Evolutionary conservation across 352 stramenopile species (phyloP), one percentile per base, ranked within the genome.

Genomic region (Globisporangium nagaii): DNA sequence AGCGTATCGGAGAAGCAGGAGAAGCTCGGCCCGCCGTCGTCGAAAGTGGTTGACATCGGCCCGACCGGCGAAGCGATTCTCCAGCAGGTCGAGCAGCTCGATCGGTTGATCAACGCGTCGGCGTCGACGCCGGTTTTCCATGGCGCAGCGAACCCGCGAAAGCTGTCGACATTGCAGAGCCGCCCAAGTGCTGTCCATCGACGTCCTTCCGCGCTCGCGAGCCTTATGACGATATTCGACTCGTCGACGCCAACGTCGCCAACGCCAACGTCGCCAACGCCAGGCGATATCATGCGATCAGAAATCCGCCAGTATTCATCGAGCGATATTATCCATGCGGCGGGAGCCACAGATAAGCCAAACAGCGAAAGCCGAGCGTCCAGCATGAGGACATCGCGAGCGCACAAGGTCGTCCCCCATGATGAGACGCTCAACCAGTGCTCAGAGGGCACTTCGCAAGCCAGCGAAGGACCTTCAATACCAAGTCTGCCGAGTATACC

Each of bases 11-110:
- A 41, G 32, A 31, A 34, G 46, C 20, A 39, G 17, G 32, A 45
- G 17, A 41, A 34, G 19, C 20, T n/a, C 8, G 30, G 22, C 15
- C 20, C 46, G 34, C 17, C 32, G 4, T 19, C 22, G 15, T n/a
- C 46, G 10, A 46, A 44, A 46, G 17, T 37, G 31, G 24, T 36
- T 34, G 34, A 44, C n/a, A 45, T 46, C 50, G 37, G 36, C 22
- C 39, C 27, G 8, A n/a, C 37, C 2, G 39, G 41, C 4, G 41
- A 58, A 22, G 24, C 41, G 27, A 54, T 54, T 25, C 41, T 60
- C 4, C 44, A 55, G 35, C 43, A 60, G 13, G 53, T 52, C 11
- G 52, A 52, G 30, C 52, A 58, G n/a, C 41, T 52, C 31, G 52
- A 58, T 25, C 52, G 43, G 4, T 12, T 58, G 31, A 52, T 58